Percentiles rank a stretch among this genome's conserved stretches.
These are phyloP conservation scores for Populus alba DNA, from an alignment of 345 rosid species.

Conservation along the genomic window DNA sequence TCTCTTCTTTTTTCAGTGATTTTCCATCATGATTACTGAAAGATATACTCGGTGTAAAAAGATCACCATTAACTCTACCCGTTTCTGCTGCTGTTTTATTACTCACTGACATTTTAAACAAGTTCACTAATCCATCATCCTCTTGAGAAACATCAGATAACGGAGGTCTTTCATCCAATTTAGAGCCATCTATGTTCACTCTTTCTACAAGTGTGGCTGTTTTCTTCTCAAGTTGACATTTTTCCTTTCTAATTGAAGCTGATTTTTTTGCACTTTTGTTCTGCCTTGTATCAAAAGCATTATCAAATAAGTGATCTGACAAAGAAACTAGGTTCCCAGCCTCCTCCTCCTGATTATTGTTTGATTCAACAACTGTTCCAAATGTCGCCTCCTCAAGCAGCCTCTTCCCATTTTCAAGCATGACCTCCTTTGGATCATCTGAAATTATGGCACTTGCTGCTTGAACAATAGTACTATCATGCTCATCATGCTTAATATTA, in stretches of 20 bases:
- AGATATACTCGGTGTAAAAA: constrained; percentile 10
- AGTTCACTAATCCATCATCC: neutral
- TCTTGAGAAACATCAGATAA: constrained; percentile 5
- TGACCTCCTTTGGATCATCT: neutral
- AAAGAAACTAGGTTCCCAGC: constrained; percentile 8
- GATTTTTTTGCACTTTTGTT: constrained; percentile 4
- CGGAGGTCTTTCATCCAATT: neutral
- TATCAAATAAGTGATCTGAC: constrained; percentile 5
- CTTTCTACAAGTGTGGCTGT: constrained; percentile 5
- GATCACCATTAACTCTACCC: constrained; percentile 8
- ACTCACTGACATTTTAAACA: neutral
- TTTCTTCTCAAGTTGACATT: constrained; percentile 2
- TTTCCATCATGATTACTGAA: constrained; percentile 1
- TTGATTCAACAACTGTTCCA: constrained; percentile 1
- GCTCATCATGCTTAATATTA: neutral
- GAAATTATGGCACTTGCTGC: constrained; percentile 8
- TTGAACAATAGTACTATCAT: constrained; percentile 1
- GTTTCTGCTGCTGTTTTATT: constrained; percentile 15
- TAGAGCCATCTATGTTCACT: neutral
- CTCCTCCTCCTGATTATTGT: neutral
- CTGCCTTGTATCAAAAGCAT: constrained; percentile 1
- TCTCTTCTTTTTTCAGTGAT: constrained; percentile 8
- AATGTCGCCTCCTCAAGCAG: constrained; percentile 7
- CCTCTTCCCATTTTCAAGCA: neutral
- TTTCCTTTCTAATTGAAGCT: constrained; percentile 2